Evolutionary conservation across 768 basidiomycete genomes (phyloP), one percentile per base, ranked within the genome.

Genomic region (Rhizopogon vinicolor): DNA sequence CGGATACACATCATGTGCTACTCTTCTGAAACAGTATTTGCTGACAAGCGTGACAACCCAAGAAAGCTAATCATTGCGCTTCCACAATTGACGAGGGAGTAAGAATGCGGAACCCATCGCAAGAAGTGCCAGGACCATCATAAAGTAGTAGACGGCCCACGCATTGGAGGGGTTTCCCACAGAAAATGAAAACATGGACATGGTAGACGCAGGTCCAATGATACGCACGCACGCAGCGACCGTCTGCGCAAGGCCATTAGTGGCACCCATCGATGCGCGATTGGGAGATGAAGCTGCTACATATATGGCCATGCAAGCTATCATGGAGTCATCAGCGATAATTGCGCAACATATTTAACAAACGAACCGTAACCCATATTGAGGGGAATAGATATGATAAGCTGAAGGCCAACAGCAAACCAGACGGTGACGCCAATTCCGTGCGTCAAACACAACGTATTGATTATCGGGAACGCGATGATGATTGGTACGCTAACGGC

Each of bases 281-380:
- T 87, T 87, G 4, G 89, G 87, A 0, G 87, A 74, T 25, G 87
- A 74, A 28, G 81, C 78, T 12, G 81, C 77, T 56, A 90, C 83
- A 61, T 82, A 86, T 57, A 90, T 87, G 61, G 88, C 82, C 40
- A 86, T 74, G 41, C 86, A 83, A 12, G 86, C 87, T 87, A 40
- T 8, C 18, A 55, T 9, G 14, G 2, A 18, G 19, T 14, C 9
- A 52, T 52, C 53, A 56, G 45, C 10, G 35, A 31, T 9, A 25
- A 7, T 19, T 33, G 8, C 19, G 18, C 19, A 14, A 22, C 19
- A 22, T 29, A 28, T 8, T 44, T 22, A 25, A 53, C 8, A 29
- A 41, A 52, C 68, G 40, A 51, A 75, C 75, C 71, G 49, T 68
- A 77, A 22, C 71, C 68, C 57, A 74, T 75, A 53, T 74, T 72